These are phyloP conservation scores for Trichoderma asperellum DNA, from an alignment of 2,329 filamentous ascomycete species.

Conservation along the genomic window DNA sequence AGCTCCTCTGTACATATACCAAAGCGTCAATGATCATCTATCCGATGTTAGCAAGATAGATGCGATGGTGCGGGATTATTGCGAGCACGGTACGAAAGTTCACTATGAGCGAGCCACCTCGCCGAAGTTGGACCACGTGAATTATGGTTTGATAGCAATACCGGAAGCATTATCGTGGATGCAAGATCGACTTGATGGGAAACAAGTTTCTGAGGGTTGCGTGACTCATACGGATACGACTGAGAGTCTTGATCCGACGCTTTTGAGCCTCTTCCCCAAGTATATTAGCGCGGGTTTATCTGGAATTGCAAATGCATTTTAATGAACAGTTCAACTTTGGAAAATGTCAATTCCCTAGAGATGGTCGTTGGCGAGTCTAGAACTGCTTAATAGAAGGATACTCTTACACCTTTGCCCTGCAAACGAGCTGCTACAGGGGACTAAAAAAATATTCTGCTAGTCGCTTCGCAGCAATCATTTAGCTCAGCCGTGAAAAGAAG, in stretches of 20 bases:
- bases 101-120: slow-evolving; percentile 49
- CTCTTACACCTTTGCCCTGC: not conserved
- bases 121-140: slow-evolving; percentile 43
- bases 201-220: not conserved
- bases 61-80: slow-evolving; percentile 47
- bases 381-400: not conserved
- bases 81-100: slow-evolving; percentile 46
- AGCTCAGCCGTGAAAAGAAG: not conserved
- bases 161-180: slow-evolving; percentile 30
- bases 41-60: slow-evolving; percentile 50
- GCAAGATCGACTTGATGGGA: slow-evolving; percentile 26
- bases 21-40: slow-evolving; percentile 52
- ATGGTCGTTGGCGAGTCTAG: not conserved
- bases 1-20: slow-evolving; percentile 56
- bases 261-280: not conserved
- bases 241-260: not conserved
- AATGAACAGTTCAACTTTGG: not conserved
- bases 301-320: not conserved
- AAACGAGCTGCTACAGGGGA: not conserved
- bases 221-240: not conserved
- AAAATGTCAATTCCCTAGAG: not conserved
- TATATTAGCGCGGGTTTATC: not conserved
- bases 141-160: slow-evolving; percentile 28
- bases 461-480: not conserved
- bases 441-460: not conserved